Base-by-base conservation (phyloP, 805 yeast genomes). In the Candida sphagnicola region DNA sequence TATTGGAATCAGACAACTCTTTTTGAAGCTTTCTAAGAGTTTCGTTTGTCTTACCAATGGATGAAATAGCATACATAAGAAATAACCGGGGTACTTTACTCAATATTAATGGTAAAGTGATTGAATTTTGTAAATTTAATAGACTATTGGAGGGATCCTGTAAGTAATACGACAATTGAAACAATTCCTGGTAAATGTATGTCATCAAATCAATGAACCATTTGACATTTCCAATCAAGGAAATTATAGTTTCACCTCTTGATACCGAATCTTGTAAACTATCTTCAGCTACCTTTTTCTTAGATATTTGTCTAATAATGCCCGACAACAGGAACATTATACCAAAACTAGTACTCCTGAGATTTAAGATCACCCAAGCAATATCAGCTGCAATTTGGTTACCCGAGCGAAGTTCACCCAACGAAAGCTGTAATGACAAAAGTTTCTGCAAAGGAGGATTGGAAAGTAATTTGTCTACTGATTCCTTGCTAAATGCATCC, bases 171-270 rank as follows among this genome's bases (percentile, higher is more conserved):
- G 61, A 43, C 18, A 80, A 49, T 24, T 80, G 74, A 17, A 82
- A 53, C 24, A 84, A 59, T 47, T 91, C 95, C 57, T 90, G 95
- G 39, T 80, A 77, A 29, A 86, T 56, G 45, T 77, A 79, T 1
- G 82, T 77, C 39, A 87, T 69, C 43, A 87, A 77, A 54, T 89
- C 96, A 23, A 87, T 74, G 47, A 86, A 75, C 96, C 97, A 91
- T 50, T 87, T 77, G 6, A 85, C 78, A 28, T 84, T 77, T 0
- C 97, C 97, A n/a, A 86, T 59, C 8, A 80, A 66, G 13, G 68
- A 62, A 31, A 81, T 65, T 3, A 84, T 70, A 44, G 78, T 70
- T 48, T 83, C 89, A 26, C 81, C 82, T 47, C 88, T 67, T 8
- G 72, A 65, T 16, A 74, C 66, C 1, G 80, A 70, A 38, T 78